Conservation (phyloP, 306 rosid genomes). For the Pachyrhizus erosus region DNA sequence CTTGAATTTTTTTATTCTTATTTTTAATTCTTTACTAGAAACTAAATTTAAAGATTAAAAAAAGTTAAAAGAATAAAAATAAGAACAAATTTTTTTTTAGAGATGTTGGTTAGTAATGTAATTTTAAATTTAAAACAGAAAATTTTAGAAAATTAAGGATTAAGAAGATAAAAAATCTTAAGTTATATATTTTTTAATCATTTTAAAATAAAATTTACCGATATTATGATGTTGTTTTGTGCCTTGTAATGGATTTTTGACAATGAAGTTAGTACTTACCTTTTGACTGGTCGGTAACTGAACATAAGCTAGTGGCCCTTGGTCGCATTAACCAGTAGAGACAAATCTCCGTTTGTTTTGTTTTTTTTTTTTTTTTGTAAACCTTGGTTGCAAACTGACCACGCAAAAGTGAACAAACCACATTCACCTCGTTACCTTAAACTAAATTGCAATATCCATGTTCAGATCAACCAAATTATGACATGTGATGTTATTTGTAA, state of each 20-base stretch:
- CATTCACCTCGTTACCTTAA: not conserved
- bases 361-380: not conserved
- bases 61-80: no score
- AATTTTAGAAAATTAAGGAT: no score
- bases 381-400: slow-evolving; percentile 7
- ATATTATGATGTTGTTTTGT: not conserved
- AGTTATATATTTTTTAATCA: not conserved
- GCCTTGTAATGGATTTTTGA: not conserved
- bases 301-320: not conserved
- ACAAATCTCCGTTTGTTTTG: slow-evolving; percentile 9
- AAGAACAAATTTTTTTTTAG: no score
- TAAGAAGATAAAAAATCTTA: no score
- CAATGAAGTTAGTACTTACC: not conserved
- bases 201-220: not conserved
- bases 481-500: not conserved
- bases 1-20: no score
- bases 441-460: not conserved
- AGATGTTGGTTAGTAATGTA: no score
- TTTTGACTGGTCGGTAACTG: slow-evolving; percentile 15
- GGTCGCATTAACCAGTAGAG: not conserved
- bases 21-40: no score
- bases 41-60: no score
- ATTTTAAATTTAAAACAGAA: no score
- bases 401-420: not conserved
- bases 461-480: not conserved